phyloP scores from a whole-genome alignment of 192 early-diverging fungal species.

The Coemansia umbellata region DNA sequence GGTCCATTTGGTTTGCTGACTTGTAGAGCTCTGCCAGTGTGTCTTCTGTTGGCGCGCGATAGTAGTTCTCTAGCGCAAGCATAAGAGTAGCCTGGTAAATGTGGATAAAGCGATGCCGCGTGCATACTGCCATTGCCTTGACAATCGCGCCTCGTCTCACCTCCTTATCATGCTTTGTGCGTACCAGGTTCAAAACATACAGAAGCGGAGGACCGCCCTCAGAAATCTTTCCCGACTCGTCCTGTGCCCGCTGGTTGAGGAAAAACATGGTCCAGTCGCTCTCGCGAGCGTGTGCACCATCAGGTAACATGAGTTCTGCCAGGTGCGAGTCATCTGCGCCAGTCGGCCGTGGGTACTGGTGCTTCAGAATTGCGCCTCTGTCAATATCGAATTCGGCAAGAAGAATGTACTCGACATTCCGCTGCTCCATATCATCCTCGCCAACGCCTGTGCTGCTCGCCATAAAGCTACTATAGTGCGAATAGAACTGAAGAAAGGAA shows the following conservation, averaged over 20 bases:
- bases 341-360: conserved; percentile 82
- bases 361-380: conserved; percentile 78
- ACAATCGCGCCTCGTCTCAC: conserved; percentile 85
- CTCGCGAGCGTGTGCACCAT: conserved; percentile 88
- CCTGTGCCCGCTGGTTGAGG: conserved; percentile 66
- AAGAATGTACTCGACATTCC: conserved; percentile 78
- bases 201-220: conserved; percentile 62
- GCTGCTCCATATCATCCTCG: conserved; percentile 21
- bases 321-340: conserved; percentile 79
- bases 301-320: conserved; percentile 95
- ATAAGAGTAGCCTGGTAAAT: conserved; percentile 89
- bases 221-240: conserved; percentile 28
- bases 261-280: conserved; percentile 95
- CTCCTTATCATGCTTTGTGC: conserved; percentile 81
- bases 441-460: conserved; percentile 9
- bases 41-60: conserved; percentile 66
- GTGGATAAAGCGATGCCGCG: conserved; percentile 85
- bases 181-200: conserved; percentile 90
- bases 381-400: conserved; percentile 96
- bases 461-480: conserved; percentile 8
- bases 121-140: conserved; percentile 92
- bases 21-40: conserved; percentile 76
- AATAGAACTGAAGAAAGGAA: conserved; percentile 4
- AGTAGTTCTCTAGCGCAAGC: conserved; percentile 90
- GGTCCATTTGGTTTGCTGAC: conserved; percentile 82